A percentile compares a stretch with the other conserved stretches of the same genome.
These are phyloP conservation scores for Fusarium secorum DNA, from an alignment of 2,329 filamentous ascomycete species.

Conservation along the genomic window DNA sequence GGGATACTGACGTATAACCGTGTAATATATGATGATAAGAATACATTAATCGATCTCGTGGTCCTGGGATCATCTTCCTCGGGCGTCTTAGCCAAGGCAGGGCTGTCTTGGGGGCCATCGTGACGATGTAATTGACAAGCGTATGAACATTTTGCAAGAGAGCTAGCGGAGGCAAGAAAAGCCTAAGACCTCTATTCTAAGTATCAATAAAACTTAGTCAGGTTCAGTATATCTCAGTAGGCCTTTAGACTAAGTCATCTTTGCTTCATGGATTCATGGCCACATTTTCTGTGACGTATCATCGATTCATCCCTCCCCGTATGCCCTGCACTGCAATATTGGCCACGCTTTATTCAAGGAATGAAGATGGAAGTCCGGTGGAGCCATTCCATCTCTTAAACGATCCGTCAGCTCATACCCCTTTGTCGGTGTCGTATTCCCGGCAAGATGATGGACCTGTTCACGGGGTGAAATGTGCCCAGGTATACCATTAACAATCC, in stretches of 20 bases:
- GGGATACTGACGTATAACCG: neutral
- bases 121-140: neutral
- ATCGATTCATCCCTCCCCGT: too few relatives aligned
- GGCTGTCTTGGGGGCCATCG: neutral
- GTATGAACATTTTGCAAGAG: neutral
- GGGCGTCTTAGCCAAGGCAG: neutral
- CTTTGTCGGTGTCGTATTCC: neutral
- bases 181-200: neutral
- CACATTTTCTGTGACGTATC: neutral
- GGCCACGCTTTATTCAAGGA: neutral
- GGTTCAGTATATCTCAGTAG: neutral
- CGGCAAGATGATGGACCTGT: neutral
- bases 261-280: neutral
- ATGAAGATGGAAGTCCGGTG: neutral
- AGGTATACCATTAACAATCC: neutral
- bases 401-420: neutral
- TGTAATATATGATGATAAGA: neutral
- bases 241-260: neutral
- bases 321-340: neutral
- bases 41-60: accelerated
- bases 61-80: neutral
- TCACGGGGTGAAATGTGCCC: neutral
- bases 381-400: neutral
- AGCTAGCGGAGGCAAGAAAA: neutral
- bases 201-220: neutral